Base-by-base conservation (phyloP, 225 moss, liverwort and hornwort species). In the Marchantia polymorpha region DNA sequence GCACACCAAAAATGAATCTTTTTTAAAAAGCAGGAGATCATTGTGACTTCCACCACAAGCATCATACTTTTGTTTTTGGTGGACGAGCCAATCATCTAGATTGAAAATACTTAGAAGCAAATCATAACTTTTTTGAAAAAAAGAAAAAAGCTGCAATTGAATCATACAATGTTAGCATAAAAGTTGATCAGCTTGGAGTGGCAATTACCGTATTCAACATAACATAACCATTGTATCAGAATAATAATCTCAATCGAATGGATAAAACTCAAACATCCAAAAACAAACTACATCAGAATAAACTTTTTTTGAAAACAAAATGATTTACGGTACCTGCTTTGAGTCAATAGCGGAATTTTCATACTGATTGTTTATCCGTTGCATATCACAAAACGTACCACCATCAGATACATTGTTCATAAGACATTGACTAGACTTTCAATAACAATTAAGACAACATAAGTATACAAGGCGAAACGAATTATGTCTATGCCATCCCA, bases 111-210 rank as follows among this genome's bases (percentile, higher is more conserved):
- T 88, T 29, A 95, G 81, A 51, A 95, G 79, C n/a, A 93, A 59
- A 70, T 91, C 90, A 75, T 93, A 95, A 66, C 91, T 95, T 80
- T 91, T 95, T 88, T 89, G 88, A 83, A 95, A 95, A 67, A 95
- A 80, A 11, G 91, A 83, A 51, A 92, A 74, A 6, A 95, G 95
- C 80, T 95, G 83, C 77, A 78, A 4, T 52, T 26, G 6, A 46
- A 19, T 16, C 22, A 7, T 39, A 8, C 46, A 14, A 30, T 69
- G 69, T 69, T 23, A 73, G 51, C 52, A 1, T 25, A 0, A 56
- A 74, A 17, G 10, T 19, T n/a, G 19, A 10, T 64, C 23, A 64
- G 1, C 64, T 64, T 1, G 19, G 64, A 7, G 22, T 64, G 17
- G 26, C 17, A 17, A 55, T 0, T 8, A 30, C 29, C 31, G 0